Evolutionary conservation across 1,139 yeast species (phyloP).

Genomic region (Schwanniomyces etchellsii): DNA sequence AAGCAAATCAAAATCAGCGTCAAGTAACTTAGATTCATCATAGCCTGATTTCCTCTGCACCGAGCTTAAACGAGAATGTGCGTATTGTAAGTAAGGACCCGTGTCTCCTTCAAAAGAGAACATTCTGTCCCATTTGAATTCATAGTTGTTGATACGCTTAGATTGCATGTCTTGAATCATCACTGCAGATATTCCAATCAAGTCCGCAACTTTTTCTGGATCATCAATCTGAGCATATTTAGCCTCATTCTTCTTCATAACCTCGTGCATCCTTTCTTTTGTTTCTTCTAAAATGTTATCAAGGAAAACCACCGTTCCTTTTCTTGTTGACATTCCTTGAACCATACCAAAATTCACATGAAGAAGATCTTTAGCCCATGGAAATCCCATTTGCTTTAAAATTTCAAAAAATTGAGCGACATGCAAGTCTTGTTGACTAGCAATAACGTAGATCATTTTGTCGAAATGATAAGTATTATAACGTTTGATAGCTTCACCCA

Average conservation of each 20-base stretch:
- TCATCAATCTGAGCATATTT: slow-evolving; percentile 92
- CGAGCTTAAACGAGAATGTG: slow-evolving; percentile 95
- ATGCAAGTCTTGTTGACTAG: slow-evolving; percentile 94
- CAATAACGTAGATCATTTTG: slow-evolving; percentile 94
- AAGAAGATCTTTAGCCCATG: slow-evolving; percentile 75
- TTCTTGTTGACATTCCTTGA: slow-evolving; percentile 97
- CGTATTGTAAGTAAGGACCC: slow-evolving; percentile 97
- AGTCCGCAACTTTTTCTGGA: slow-evolving; percentile 94
- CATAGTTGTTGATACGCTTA: slow-evolving; percentile 93
- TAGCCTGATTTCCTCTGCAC: slow-evolving; percentile 79
- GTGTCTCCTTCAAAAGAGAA: slow-evolving; percentile 98
- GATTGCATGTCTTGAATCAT: slow-evolving; percentile 99
- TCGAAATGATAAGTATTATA: slow-evolving; percentile 80
- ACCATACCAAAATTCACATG: slow-evolving; percentile 98
- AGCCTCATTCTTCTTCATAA: slow-evolving; percentile 87
- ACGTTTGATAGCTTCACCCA: slow-evolving; percentile 95
- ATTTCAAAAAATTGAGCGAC: slow-evolving; percentile 93
- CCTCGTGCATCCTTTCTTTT: slow-evolving; percentile 93
- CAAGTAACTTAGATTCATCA: slow-evolving; percentile 39
- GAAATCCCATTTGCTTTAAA: slow-evolving; percentile 84
- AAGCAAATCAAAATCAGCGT: slow-evolving; percentile 68
- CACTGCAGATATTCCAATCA: slow-evolving; percentile 94
- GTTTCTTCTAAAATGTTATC: slow-evolving; percentile 93
- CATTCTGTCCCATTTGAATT: slow-evolving; percentile 98
- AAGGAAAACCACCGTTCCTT: slow-evolving; percentile 96